A percentile compares a stretch with the other conserved stretches of the same genome.
phyloP scores from a whole-genome alignment of 2,329 filamentous ascomycete species.

The Talaromyces sp. region DNA sequence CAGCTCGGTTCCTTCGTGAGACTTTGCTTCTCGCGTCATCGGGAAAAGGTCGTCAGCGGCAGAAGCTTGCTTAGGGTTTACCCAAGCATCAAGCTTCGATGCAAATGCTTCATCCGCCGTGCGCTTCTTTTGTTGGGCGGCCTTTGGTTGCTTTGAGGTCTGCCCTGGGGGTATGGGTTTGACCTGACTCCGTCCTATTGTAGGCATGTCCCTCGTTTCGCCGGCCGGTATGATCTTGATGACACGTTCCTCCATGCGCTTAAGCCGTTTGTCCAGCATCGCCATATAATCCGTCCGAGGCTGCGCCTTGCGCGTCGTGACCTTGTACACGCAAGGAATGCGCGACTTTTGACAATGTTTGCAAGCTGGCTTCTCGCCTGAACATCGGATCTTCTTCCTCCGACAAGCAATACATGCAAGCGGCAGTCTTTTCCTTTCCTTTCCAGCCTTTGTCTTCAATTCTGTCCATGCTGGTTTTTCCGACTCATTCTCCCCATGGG shows the following conservation, averaged over 20 bases:
- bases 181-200: constrained; percentile 75
- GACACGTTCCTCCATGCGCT: constrained; percentile 95
- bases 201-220: constrained; percentile 65
- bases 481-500: constrained; percentile 50
- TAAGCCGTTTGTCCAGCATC: constrained; percentile 93
- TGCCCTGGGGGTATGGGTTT: constrained; percentile 68
- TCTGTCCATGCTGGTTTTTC: constrained; percentile 71
- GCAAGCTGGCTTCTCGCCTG: constrained; percentile 94
- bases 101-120: constrained; percentile 84
- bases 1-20: constrained; percentile 71
- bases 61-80: constrained; percentile 55
- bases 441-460: constrained; percentile 86
- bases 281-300: constrained; percentile 98
- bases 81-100: constrained; percentile 76
- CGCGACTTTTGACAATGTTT: constrained; percentile 91
- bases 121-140: constrained; percentile 66
- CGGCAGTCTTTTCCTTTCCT: constrained; percentile 88
- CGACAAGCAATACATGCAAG: constrained; percentile 93
- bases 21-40: constrained; percentile 56
- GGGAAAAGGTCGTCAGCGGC: constrained; percentile 49
- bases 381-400: constrained; percentile 96
- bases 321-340: constrained; percentile 96
- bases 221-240: constrained; percentile 92
- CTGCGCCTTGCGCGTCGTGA: constrained; percentile 88
- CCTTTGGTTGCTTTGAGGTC: constrained; percentile 50